These are phyloP conservation scores for Mentha longifolia DNA, from an alignment of 257 asterid genomes.

Conservation along the genomic window DNA sequence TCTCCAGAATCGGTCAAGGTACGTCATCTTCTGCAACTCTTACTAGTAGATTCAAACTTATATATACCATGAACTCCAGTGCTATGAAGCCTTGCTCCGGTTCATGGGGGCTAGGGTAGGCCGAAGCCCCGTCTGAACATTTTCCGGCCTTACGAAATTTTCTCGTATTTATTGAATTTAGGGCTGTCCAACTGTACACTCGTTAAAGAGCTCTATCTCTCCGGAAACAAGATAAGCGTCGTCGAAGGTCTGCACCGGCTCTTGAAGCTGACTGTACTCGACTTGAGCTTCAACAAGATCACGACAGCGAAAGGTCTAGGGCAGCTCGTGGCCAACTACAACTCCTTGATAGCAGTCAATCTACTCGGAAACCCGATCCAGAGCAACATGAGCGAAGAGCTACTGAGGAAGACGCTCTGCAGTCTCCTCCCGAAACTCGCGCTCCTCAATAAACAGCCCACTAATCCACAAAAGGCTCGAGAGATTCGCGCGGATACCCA, in stretches of 20 bases:
- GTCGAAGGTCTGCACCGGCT: conserved; percentile 89
- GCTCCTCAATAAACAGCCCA: conserved; percentile 66
- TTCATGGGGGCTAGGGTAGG: too few species aligned
- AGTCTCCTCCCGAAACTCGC: conserved; percentile 73
- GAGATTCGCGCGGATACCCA: conserved; percentile 56
- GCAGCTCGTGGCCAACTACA: conserved; percentile 84
- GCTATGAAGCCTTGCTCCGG: not conserved
- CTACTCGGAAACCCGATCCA: conserved; percentile 81
- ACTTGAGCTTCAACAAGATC: conserved; percentile 84
- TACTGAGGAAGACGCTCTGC: conserved; percentile 59
- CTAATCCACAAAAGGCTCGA: conserved; percentile 63
- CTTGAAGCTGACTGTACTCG: conserved; percentile 68
- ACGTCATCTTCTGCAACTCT: not conserved
- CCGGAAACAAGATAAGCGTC: conserved; percentile 83
- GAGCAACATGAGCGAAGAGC: conserved; percentile 67
- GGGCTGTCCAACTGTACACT: conserved; percentile 72
- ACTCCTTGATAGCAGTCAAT: conserved; percentile 67
- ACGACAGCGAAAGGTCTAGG: conserved; percentile 78
- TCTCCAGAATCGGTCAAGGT: conserved; percentile 87
- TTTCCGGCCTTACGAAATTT: not conserved
- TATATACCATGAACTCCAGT: not conserved
- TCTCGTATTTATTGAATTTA: conserved; percentile 30
- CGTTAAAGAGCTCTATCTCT: conserved; percentile 75
- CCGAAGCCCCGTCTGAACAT: too few species aligned
- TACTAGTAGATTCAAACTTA: not conserved